Conservation (phyloP, 768 basidiomycete species). For the Kwoniella sp. region DNA sequence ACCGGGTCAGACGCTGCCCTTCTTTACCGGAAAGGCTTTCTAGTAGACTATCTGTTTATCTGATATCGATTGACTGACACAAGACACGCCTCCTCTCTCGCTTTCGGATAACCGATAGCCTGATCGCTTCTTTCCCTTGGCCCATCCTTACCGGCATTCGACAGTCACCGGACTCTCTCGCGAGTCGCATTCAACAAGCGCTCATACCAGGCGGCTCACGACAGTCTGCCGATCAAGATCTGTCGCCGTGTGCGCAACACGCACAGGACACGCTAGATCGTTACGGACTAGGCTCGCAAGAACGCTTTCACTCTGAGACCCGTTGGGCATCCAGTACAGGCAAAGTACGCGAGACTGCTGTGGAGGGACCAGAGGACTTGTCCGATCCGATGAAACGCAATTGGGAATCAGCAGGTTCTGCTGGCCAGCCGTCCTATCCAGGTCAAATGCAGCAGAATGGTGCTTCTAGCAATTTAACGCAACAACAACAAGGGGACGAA, state of each 20-base stretch:
- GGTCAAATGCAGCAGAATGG: conserved; percentile 7
- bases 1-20: no score
- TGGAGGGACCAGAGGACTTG: neutral
- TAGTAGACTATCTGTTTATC: neutral
- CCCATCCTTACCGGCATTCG: neutral
- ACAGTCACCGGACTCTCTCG: neutral
- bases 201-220: neutral
- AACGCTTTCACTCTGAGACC: no score
- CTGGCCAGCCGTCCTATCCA: neutral
- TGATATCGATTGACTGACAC: conserved; percentile 2
- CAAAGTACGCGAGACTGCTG: neutral
- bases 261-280: conserved; percentile 1
- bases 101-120: conserved; percentile 1
- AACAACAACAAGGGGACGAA: conserved; percentile 19
- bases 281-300: neutral
- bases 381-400: conserved; percentile 29
- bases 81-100: neutral
- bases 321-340: neutral
- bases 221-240: neutral
- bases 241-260: neutral
- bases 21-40: neutral
- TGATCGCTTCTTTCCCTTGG: neutral
- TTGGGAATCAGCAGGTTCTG: conserved; percentile 28
- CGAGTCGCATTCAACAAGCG: neutral
- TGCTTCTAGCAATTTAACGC: neutral